A percentile compares a stretch with the other conserved stretches of the same genome.
phyloP scores from a whole-genome alignment of 805 yeast species.

The Cephaloascus fragrans region DNA sequence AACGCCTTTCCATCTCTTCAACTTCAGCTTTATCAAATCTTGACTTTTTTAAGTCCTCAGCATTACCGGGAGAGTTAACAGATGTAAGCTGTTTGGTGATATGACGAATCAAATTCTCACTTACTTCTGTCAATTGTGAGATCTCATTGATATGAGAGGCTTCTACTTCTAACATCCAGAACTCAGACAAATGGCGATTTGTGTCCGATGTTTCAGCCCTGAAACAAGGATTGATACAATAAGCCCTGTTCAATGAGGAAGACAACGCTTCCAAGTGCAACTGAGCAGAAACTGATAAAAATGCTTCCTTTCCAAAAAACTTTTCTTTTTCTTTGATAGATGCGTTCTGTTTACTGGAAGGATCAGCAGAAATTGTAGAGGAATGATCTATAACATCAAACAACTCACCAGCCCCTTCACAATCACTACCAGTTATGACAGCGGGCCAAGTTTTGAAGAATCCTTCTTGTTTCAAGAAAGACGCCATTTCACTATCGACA shows the following conservation, averaged over 20 bases:
- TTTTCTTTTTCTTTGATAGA: slow-evolving; percentile 8
- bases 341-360: slow-evolving; percentile 8
- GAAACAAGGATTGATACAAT: slow-evolving; percentile 87
- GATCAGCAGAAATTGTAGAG: slow-evolving; percentile 12
- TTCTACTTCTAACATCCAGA: slow-evolving; percentile 98
- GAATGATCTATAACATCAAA: slow-evolving; percentile 42
- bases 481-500: slow-evolving; percentile 42
- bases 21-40: slow-evolving; percentile 27
- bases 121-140: slow-evolving; percentile 49
- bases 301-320: slow-evolving; percentile 62
- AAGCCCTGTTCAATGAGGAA: slow-evolving; percentile 67
- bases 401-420: slow-evolving; percentile 96
- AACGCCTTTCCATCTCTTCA: slow-evolving; percentile 34
- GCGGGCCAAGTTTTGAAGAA: slow-evolving; percentile 82
- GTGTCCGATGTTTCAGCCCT: slow-evolving; percentile 92
- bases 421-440: slow-evolving; percentile 76
- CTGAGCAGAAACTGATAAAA: slow-evolving; percentile 85
- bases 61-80: slow-evolving; percentile 5
- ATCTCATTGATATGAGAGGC: slow-evolving; percentile 55
- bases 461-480: slow-evolving; percentile 41
- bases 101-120: slow-evolving; percentile 60
- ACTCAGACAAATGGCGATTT: slow-evolving; percentile 83
- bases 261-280: slow-evolving; percentile 79
- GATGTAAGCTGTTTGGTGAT: slow-evolving; percentile 14
- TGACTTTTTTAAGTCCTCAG: slow-evolving; percentile 21